Percentiles rank a stretch among this genome's conserved stretches.
These are phyloP conservation scores for Colletotrichum siamense DNA, from an alignment of 2,329 filamentous ascomycete genomes.

Conservation along the genomic window DNA sequence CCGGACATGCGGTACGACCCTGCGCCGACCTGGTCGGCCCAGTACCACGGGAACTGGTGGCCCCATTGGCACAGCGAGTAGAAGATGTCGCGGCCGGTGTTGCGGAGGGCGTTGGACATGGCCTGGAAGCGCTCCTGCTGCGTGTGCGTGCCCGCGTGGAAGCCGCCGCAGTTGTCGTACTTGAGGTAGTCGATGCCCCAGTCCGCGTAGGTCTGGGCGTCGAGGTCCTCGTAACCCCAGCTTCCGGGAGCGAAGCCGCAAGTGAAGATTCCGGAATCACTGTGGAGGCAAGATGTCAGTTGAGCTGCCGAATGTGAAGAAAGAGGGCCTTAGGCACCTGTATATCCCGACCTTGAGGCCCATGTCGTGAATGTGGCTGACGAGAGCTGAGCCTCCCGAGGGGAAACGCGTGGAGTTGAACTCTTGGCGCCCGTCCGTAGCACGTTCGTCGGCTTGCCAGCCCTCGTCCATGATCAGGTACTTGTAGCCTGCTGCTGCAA, in stretches of 20 bases:
- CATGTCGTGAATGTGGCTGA: slow-evolving; percentile 50
- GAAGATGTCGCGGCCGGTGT: slow-evolving; percentile 35
- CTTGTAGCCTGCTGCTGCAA: slow-evolving; percentile 2
- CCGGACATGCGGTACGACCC: slow-evolving; percentile 38
- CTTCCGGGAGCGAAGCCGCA: slow-evolving; percentile 39
- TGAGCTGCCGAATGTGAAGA: too few species aligned
- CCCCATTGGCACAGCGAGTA: slow-evolving; percentile 41
- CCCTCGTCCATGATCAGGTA: slow-evolving; percentile 19
- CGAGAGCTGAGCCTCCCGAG: slow-evolving; percentile 44
- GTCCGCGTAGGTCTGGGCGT: slow-evolving; percentile 55
- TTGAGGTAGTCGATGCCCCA: slow-evolving; percentile 61
- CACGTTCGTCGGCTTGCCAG: not conserved
- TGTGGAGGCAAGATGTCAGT: not conserved
- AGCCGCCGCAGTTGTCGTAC: slow-evolving; percentile 57
- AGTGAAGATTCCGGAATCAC: slow-evolving; percentile 45
- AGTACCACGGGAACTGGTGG: slow-evolving; percentile 26
- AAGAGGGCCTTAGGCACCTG: slow-evolving; percentile 24
- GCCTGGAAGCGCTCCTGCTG: slow-evolving; percentile 46
- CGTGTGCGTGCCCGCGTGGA: slow-evolving; percentile 52
- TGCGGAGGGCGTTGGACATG: slow-evolving; percentile 36
- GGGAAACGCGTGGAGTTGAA: slow-evolving; percentile 2
- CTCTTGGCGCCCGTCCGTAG: not conserved
- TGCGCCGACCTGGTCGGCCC: slow-evolving; percentile 26
- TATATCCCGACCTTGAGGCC: slow-evolving; percentile 61
- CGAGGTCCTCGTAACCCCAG: slow-evolving; percentile 48